Base-by-base conservation (phyloP, 371 early-diverging fungal species). In the Mortierella sp. region DNA sequence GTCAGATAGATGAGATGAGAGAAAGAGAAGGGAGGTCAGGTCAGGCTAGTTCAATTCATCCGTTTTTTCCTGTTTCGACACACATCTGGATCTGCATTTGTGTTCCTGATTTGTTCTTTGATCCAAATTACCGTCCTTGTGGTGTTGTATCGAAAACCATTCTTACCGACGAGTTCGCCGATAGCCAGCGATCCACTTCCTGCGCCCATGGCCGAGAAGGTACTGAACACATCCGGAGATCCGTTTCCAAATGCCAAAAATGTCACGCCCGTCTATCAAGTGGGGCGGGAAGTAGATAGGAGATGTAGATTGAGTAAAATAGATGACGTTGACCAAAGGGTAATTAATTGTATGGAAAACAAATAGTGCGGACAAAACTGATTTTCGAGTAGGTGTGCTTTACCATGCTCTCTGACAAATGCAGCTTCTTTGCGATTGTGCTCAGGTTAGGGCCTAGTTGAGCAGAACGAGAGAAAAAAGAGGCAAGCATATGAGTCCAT, bases 201-300 rank as follows among this genome's bases (percentile, higher is more conserved):
- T 6, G 93, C 90, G 9, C 91, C 85, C 82, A 95, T 90, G 6
- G 96, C 96, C 61, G 93, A 93, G 73, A 95, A 94, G 0, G 95
- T 96, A 24, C 94, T 90, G 66, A 96, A 94, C 39, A 96, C 79
- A 75, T 96, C 96, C 6, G 96, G 96, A n/a, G 94, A 93, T 24
- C 95, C 96, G 74, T 96, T 96, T 26, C 96, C 96, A 41, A 96
- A 89, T 0, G 96, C 96, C 29, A 96, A 82, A 85, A 96, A 91
- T 6, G 96, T 96, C 7, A 96, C 96, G 10, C 96, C 96, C 0
- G 96, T 96, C 89, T 92, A 29, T 64, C 4, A 52, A n/a, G 9
- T 29, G n/a, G 24, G 31, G 26, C 65, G 31, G 29, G 4, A 40
- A 7, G 47, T n/a, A 29, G 58, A 66, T n/a, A 48, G 61, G 19